These are phyloP conservation scores for Xerocomus potaroensis DNA, from an alignment of 768 basidiomycete genomes.

Conservation along the genomic window DNA sequence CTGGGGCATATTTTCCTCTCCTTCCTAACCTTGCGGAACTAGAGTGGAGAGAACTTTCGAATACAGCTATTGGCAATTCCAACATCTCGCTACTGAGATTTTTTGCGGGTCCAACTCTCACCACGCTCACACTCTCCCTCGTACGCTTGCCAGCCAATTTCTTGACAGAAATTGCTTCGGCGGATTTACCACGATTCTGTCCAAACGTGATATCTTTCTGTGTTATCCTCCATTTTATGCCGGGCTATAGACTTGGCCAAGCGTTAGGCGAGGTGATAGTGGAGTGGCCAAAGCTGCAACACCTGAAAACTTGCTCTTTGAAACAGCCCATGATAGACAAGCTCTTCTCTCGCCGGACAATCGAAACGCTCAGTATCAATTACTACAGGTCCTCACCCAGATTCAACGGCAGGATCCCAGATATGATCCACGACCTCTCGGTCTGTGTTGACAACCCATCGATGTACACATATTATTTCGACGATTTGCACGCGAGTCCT, in stretches of 20 bases:
- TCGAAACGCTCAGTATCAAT: constrained; percentile 15
- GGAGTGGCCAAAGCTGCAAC: constrained; percentile 10
- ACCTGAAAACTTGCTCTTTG: constrained; percentile 11
- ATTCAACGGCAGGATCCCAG: constrained; percentile 12
- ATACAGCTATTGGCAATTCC: constrained; percentile 2
- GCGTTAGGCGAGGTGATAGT: constrained; percentile 16
- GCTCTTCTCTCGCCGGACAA: not conserved
- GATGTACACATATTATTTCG: constrained; percentile 8
- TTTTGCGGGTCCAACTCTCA: constrained; percentile 9
- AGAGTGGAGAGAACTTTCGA: constrained; percentile 12
- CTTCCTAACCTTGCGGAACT: constrained; percentile 19
- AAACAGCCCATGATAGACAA: constrained; percentile 13
- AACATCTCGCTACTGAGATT: constrained; percentile 13
- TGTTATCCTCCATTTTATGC: constrained; percentile 4
- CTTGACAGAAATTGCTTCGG: constrained; percentile 11
- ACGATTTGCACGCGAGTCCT: constrained; percentile 12
- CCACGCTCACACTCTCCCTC: constrained; percentile 11
- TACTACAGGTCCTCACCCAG: constrained; percentile 1
- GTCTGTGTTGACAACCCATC: constrained; percentile 2
- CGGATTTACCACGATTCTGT: constrained; percentile 14
- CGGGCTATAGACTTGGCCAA: constrained; percentile 4
- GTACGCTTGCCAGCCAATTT: constrained; percentile 10
- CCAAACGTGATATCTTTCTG: constrained; percentile 20
- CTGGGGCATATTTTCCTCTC: constrained; percentile 14
- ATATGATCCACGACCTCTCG: constrained; percentile 11